These are phyloP conservation scores for Elsinoe ampelina DNA, from an alignment of 2,329 filamentous ascomycete genomes.

Conservation along the genomic window DNA sequence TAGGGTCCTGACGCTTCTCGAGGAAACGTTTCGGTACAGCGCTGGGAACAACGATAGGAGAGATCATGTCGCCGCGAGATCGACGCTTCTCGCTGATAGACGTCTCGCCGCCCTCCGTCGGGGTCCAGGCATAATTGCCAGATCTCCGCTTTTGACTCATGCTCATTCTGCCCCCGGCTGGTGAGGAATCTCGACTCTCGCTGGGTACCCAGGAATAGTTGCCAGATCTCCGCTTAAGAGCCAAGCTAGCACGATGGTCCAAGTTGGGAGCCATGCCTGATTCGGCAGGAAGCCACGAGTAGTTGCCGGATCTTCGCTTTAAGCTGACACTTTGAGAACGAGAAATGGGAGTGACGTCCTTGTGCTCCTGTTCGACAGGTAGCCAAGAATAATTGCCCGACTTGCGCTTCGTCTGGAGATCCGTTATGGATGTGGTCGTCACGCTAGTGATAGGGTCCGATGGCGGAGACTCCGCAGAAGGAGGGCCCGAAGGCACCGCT, in stretches of 20 bases:
- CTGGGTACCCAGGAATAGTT: slow-evolving; percentile 1
- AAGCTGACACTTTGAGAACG: slow-evolving; percentile 1
- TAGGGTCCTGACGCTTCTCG: neutral
- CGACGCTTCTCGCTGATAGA: neutral
- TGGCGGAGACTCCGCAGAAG: neutral
- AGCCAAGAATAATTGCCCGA: slow-evolving; percentile 9
- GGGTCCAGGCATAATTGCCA: neutral
- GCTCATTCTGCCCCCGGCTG: neutral
- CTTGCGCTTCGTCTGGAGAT: slow-evolving; percentile 1
- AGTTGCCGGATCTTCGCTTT: neutral
- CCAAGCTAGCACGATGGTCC: neutral
- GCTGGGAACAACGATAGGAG: neutral
- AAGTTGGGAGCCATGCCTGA: neutral
- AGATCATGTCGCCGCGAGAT: neutral
- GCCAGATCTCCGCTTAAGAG: neutral
- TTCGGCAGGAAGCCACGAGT: neutral
- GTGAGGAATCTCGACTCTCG: neutral
- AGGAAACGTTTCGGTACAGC: slow-evolving; percentile 1
- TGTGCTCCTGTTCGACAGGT: neutral
- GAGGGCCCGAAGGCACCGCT: neutral
- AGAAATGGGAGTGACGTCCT: neutral
- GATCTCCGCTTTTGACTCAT: neutral
- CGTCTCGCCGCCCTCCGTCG: neutral
- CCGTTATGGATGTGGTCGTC: neutral
- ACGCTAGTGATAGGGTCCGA: neutral